Percentiles rank a stretch among this genome's conserved stretches.
These are phyloP conservation scores for Saposhnikovia divaricata DNA, from an alignment of 129 eudicot genomes.

Conservation along the genomic window DNA sequence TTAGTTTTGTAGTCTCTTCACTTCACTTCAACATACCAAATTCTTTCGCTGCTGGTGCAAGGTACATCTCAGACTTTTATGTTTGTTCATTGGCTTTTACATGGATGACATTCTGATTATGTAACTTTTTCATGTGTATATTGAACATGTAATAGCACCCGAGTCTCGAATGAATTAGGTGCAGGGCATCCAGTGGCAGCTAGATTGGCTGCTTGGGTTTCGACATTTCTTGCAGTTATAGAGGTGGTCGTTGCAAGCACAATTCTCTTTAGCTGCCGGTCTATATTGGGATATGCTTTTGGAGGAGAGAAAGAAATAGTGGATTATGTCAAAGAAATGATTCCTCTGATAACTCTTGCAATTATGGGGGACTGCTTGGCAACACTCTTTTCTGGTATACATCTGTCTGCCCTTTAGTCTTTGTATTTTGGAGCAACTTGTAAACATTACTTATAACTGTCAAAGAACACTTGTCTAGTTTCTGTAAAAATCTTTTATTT, in stretches of 20 bases:
- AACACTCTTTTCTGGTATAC: constrained; percentile 30
- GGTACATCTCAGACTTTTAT: constrained; percentile 19
- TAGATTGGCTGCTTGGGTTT: constrained; percentile 22
- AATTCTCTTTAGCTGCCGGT: constrained; percentile 18
- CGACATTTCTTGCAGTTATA: constrained; percentile 17
- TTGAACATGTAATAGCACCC: constrained; percentile 22
- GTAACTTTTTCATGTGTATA: neutral
- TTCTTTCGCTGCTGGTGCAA: constrained; percentile 49
- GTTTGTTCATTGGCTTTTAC: neutral
- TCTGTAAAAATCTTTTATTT: neutral
- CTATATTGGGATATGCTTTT: constrained; percentile 31
- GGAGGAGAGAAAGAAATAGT: constrained; percentile 28
- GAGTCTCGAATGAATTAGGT: constrained; percentile 45
- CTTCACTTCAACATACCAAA: constrained; percentile 37
- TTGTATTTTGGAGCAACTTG: neutral
- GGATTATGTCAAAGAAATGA: constrained; percentile 22
- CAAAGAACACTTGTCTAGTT: neutral
- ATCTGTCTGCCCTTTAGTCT: neutral
- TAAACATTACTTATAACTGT: neutral
- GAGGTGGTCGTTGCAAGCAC: constrained; percentile 24
- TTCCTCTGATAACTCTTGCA: constrained; percentile 30
- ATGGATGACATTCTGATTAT: neutral
- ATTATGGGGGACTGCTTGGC: constrained; percentile 21
- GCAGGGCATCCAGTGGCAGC: constrained; percentile 35
- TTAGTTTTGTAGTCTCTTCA: constrained; percentile 23